These are phyloP conservation scores for Metschnikowia lachancei DNA, from an alignment of 805 yeast species.

Conservation along the genomic window DNA sequence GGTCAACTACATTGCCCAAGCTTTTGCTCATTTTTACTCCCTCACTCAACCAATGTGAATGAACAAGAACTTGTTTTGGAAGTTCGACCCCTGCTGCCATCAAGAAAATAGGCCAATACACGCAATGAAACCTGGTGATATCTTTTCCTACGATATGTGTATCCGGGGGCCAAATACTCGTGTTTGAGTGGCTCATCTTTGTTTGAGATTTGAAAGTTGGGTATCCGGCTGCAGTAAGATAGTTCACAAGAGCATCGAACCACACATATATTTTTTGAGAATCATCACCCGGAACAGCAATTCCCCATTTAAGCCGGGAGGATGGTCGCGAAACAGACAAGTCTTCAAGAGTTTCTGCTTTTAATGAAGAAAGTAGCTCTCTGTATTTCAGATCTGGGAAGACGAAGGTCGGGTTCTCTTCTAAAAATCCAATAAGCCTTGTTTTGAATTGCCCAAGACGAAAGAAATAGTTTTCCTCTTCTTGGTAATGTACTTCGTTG, in stretches of 20 bases:
- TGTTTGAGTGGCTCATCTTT: no score
- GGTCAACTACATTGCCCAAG: constrained; percentile 91
- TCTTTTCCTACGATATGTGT: constrained; percentile 91
- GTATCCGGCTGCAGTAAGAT: constrained; percentile 68
- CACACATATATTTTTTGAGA: constrained; percentile 88
- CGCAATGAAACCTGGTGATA: constrained; percentile 80
- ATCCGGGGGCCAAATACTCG: constrained; percentile 54
- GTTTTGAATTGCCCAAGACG: constrained; percentile 60
- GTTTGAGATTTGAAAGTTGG: constrained; percentile 21
- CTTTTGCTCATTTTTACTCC: constrained; percentile 95
- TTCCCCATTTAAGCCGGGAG: constrained; percentile 81
- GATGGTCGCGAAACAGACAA: constrained; percentile 86
- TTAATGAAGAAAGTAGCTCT: constrained; percentile 58
- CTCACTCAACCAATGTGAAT: constrained; percentile 89
- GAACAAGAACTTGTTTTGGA: constrained; percentile 79
- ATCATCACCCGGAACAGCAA: constrained; percentile 77
- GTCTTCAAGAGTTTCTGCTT: constrained; percentile 50
- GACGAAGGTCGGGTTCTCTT: constrained; percentile 56
- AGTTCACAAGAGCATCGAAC: constrained; percentile 92
- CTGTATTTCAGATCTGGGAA: constrained; percentile 57
- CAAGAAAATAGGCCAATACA: constrained; percentile 91
- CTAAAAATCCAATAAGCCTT: constrained; percentile 48
- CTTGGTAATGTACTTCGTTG: constrained; percentile 68
- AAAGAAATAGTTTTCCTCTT: constrained; percentile 87
- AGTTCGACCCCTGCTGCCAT: constrained; percentile 73